Conservation (phyloP, 163 green algal species). For the Chlamydomonas reinhardtii region DNA sequence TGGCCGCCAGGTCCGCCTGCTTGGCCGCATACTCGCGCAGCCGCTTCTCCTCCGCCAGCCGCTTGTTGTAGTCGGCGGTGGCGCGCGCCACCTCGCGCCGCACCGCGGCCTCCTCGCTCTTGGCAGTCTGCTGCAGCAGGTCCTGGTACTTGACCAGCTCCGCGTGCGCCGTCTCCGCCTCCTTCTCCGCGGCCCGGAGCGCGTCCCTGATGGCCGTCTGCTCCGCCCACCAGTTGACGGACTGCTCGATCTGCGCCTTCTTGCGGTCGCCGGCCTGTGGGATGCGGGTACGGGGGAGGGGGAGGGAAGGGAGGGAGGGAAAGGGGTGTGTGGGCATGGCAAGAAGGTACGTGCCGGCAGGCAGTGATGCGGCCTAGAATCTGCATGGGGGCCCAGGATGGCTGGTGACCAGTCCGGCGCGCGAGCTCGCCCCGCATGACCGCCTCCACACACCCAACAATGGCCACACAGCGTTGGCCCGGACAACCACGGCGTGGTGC, state of each 20-base stretch:
- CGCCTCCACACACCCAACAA: too few species aligned
- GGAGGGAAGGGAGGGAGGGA: not conserved
- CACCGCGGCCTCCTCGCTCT: conserved; percentile 48
- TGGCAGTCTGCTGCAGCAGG: conserved; percentile 49
- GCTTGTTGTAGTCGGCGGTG: conserved; percentile 63
- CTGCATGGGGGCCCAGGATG: too few species aligned
- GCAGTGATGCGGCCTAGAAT: too few species aligned
- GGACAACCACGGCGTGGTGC: too few species aligned
- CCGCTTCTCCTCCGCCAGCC: conserved; percentile 60
- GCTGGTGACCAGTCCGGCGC: too few species aligned
- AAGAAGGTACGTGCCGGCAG: too few species aligned
- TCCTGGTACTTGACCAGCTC: conserved; percentile 62
- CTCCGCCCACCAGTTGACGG: conserved; percentile 77
- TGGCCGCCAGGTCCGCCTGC: conserved; percentile 61
- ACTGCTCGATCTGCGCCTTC: conserved; percentile 76
- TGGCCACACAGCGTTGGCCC: too few species aligned
- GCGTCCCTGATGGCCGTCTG: conserved; percentile 67
- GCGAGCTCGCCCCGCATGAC: too few species aligned
- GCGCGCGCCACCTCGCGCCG: conserved; percentile 51
- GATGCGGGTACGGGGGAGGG: too few species aligned
- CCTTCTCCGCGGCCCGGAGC: conserved; percentile 54
- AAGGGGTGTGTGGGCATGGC: too few species aligned
- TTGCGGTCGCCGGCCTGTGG: conserved; percentile 60
- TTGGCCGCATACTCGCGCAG: conserved; percentile 46
- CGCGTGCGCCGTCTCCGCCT: conserved; percentile 59